Evolutionary conservation across 140 eudicot genomes (phyloP), one percentile per base, ranked within the genome.

Genomic region (Eryngium alpinum): DNA sequence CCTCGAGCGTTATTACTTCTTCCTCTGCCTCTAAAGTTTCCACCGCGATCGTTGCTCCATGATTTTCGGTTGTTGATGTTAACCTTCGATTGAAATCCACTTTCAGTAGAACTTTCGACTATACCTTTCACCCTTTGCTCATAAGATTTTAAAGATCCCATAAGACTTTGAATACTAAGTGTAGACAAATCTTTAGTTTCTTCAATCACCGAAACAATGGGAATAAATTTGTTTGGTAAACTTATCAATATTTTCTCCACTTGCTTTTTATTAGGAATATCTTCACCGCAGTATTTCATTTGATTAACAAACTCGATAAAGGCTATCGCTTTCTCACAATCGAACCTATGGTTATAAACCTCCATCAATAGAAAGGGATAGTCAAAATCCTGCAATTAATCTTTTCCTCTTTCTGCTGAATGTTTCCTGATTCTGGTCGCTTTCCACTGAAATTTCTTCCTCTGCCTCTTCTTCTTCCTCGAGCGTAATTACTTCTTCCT

Each of bases 391-490:
- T 24, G 34, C 80, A 76, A 38, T 18, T 53, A 6, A 10, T 9
- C 1, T 53, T 53, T 10, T 53, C 60, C 12, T 53, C 60, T 17
- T 18, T 53, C 12, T 53, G 60, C 12, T 53, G 60, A 53, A 18
- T 53, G 60, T 53, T 53, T 53, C 12, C 60, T 53, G 60, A 53
- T 53, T 53, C 10, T 53, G 60, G 60, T 9, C 60, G 5, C 12
- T 17, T 53, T 53, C 21, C 60, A 9, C 21, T 2, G 53, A 21
- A 12, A 21, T 74, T 74, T 43, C 24, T 74, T 19, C 24, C 53
- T 74, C 19, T 34, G 46, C 78, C 46, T 74, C 27, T n/a, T n/a
- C n/a, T n/a, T n/a, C n/a, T 27, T 43, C 50, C 78, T 74, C n/a
- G 22, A 51, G 16, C 5, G 2, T 53, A 17, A 53, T 53, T 53